Conservation (phyloP, 257 asterid species). For the Primulina tabacum region DNA sequence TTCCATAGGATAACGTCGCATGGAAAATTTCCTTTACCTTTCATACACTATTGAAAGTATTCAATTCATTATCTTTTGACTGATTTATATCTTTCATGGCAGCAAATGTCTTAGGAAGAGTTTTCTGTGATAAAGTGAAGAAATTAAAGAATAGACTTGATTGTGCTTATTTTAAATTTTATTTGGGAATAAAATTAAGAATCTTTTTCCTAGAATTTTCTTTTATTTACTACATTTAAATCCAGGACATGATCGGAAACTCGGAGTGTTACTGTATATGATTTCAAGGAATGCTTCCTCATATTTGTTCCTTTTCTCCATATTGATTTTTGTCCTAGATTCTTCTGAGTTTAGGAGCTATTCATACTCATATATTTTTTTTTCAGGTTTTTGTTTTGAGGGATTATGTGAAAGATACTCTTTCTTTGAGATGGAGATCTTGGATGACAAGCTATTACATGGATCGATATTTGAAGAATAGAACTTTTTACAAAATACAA, state of each 20-base stretch:
- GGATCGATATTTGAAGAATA: conserved; percentile 85
- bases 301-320: background rate
- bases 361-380: conserved; percentile 20
- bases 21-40: background rate
- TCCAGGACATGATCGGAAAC: background rate
- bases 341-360: background rate
- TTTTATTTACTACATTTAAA: conserved; percentile 14
- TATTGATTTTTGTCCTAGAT: background rate
- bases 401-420: conserved; percentile 90
- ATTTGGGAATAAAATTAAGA: background rate
- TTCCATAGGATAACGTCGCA: conserved; percentile 6
- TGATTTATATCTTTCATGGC: background rate
- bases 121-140: background rate
- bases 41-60: background rate
- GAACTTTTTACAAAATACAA: conserved; percentile 73
- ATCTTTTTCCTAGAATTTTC: conserved; percentile 9
- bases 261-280: background rate
- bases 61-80: background rate
- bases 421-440: conserved; percentile 89
- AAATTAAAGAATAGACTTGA: background rate
- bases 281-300: conserved; percentile 5
- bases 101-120: conserved; percentile 6
- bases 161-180: background rate
- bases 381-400: conserved; percentile 80
- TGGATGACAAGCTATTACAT: conserved; percentile 91